Percentiles rank a stretch among this genome's conserved stretches.
Evolutionary conservation across 805 yeast species (phyloP).

Genomic region (Barnettozyma populi): DNA sequence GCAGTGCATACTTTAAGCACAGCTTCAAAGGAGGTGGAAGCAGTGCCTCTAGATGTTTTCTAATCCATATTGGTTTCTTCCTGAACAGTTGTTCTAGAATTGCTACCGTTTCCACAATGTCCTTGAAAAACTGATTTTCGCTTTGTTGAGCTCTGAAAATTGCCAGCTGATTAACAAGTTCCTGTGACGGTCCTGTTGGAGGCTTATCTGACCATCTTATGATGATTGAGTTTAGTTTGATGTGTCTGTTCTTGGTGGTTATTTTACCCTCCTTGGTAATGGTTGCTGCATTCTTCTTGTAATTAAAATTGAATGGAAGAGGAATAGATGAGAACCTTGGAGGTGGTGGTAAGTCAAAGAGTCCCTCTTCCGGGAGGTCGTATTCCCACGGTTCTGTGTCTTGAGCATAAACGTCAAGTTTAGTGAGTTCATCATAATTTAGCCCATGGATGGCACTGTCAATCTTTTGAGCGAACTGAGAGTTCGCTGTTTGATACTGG

Average conservation of each 20-base stretch:
- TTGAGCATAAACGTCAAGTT: constrained; percentile 28
- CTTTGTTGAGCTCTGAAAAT: constrained; percentile 28
- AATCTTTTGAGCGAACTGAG: constrained; percentile 40
- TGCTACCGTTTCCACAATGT: constrained; percentile 26
- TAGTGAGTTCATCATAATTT: constrained; percentile 35
- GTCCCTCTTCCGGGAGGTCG: constrained; percentile 12
- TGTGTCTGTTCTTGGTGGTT: constrained; percentile 37
- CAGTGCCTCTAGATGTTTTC: constrained; percentile 59
- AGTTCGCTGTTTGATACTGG: constrained; percentile 61
- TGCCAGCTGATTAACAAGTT: constrained; percentile 41
- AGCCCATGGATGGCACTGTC: constrained; percentile 37
- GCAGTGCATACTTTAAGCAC: constrained; percentile 68
- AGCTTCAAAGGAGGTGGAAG: constrained; percentile 40
- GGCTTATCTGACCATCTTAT: constrained; percentile 42
- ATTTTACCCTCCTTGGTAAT: constrained; percentile 43
- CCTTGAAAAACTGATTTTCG: constrained; percentile 23
- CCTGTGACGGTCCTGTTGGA: constrained; percentile 47
- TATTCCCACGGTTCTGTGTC: constrained; percentile 33
- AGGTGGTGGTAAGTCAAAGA: constrained; percentile 73
- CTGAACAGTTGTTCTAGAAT: constrained; percentile 45
- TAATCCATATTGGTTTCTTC: constrained; percentile 77
- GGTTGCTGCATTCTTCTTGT: constrained; percentile 63
- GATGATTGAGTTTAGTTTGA: constrained; percentile 49
- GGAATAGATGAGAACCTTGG: constrained; percentile 73
- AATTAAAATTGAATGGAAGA: constrained; percentile 74